Base-by-base conservation (phyloP, 768 basidiomycete genomes). In the Tylopilus intermedius region DNA sequence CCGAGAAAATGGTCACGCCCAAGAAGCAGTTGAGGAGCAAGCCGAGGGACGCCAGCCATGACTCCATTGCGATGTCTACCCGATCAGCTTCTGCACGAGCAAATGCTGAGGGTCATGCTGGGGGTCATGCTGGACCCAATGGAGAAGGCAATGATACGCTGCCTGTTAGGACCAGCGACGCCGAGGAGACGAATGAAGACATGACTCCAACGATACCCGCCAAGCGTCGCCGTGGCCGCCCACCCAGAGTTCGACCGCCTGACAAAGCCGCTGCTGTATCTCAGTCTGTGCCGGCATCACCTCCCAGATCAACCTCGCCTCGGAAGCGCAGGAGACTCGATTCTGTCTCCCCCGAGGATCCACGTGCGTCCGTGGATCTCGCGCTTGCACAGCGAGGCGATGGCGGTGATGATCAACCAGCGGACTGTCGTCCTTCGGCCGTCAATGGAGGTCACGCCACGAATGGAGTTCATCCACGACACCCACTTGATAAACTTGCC, bases 251-350 rank as follows among this genome's bases (percentile, higher is more conserved):
- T 13, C 62, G 64, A 39, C 52, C 48, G 2, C 52, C 58, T 22
- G 61, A 56, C 45, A 42, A 49, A 26, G 15, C 24, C 8, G 37
- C 44, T 24, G 15, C 8, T 37, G 38, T 32, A 29, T 18, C 47
- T 6, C 51, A 39, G 32, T 30, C 50, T n/a, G 30, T 43, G 44
- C 46, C 49, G 30, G 47, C 56, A 24, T 55, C 56, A 22, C 51
- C 60, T 5, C 49, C 65, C 29, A 61, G 57, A 51, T 32, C 62
- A 30, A 7, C 57, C 27, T 60, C 72, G 6, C 64, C 72, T 41
- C 70, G 73, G 53, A 82, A 82, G 65, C 75, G 79, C 40, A 68
- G 73, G 61, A 72, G 74, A 55, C 62, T 76, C 5, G 73, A 75
- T 47, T 73, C 71, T 1, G 67, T 74, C 48, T 26, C 56, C n/a